A percentile compares a stretch with the other conserved stretches of the same genome.
Evolutionary conservation across 176 grass and related monocot species (phyloP).

Genomic region (maize (Zea mays)): Zm-B73-REFERENCE-NAM-5.0 NC_050097.1:5767001-5767500

Average conservation of each 20-base stretch:
- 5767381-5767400: slow-evolving; percentile 45
- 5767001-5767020: too few relatives aligned
- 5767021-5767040: too few relatives aligned
- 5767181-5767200: not conserved
- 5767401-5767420: slow-evolving; percentile 56
- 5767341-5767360: slow-evolving; percentile 52
- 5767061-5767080: too few relatives aligned
- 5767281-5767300: slow-evolving; percentile 24
- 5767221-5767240: not conserved
- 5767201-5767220: not conserved
- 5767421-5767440: slow-evolving; percentile 45
- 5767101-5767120: too few relatives aligned
- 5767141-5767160: not conserved
- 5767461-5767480: slow-evolving; percentile 46
- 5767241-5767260: not conserved
- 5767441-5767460: slow-evolving; percentile 55
- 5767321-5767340: slow-evolving; percentile 14
- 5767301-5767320: slow-evolving; percentile 48
- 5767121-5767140: not conserved
- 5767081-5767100: too few relatives aligned
- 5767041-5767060: too few relatives aligned
- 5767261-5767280: not conserved
- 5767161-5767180: not conserved
- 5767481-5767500: slow-evolving; percentile 11
- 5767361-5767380: slow-evolving; percentile 41